Conservation (phyloP, 1,139 yeast species). For the Debaryomyces fabryi region DNA sequence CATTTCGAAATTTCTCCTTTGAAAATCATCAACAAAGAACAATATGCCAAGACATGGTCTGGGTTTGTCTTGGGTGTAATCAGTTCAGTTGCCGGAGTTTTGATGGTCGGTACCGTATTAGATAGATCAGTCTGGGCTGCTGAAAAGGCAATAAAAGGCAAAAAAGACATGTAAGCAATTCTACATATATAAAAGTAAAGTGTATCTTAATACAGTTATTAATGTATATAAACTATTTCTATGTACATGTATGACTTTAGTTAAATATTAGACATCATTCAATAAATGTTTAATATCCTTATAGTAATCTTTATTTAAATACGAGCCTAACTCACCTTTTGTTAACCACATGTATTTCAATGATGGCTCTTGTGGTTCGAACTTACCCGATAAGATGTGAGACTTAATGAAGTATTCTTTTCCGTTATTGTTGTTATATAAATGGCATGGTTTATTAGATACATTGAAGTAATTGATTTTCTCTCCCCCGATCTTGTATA, state of each 20-base stretch:
- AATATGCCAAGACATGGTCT: constrained; percentile 78
- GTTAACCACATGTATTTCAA: constrained; percentile 75
- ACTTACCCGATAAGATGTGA: constrained; percentile 87
- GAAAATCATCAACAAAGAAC: constrained; percentile 85
- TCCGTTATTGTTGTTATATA: constrained; percentile 33
- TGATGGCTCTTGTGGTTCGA: constrained; percentile 50
- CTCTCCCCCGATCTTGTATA: constrained; percentile 72
- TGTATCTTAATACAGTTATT: constrained; percentile 5
- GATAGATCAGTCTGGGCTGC: constrained; percentile 92
- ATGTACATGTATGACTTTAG: constrained; percentile 15
- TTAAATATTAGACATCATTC: constrained; percentile 38
- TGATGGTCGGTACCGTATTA: constrained; percentile 86
- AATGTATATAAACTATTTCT: constrained; percentile 11
- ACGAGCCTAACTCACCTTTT: constrained; percentile 69
- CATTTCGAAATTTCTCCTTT: constrained; percentile 91
- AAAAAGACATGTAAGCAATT: constrained; percentile 52
- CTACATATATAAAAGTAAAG: not conserved
- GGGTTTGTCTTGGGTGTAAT: constrained; percentile 84
- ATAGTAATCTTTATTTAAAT: constrained; percentile 60
- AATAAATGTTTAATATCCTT: constrained; percentile 54
- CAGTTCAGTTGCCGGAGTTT: constrained; percentile 89
- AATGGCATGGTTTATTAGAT: constrained; percentile 84
- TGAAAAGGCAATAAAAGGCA: constrained; percentile 73
- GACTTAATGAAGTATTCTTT: constrained; percentile 80
- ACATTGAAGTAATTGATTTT: constrained; percentile 85